phyloP scores from a whole-genome alignment of 345 rosid genomes.

The Bruguiera gymnorhiza region DNA sequence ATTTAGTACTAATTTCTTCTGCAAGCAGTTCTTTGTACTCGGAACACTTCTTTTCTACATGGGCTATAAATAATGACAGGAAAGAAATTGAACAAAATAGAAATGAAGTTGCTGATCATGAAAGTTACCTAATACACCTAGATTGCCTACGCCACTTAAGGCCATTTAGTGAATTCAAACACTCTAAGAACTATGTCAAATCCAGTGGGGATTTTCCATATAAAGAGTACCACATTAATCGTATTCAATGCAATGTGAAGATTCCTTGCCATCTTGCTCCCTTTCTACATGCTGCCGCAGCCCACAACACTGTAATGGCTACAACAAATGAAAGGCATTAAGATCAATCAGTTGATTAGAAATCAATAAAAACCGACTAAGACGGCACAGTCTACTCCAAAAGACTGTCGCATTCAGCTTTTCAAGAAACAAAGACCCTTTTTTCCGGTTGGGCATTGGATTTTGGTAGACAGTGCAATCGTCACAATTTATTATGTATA shows the following conservation, averaged over 20 bases:
- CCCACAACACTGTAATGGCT: constrained; percentile 85
- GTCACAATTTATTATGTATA: constrained; percentile 20
- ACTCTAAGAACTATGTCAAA: constrained; percentile 74
- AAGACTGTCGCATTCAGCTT: background rate
- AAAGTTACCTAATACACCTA: background rate
- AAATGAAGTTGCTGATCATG: background rate
- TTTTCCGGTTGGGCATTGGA: background rate
- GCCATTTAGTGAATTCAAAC: constrained; percentile 84
- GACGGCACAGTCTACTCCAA: no score
- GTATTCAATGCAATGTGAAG: constrained; percentile 79
- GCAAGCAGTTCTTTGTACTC: background rate
- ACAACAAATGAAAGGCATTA: constrained; percentile 13
- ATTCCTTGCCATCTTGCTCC: constrained; percentile 73
- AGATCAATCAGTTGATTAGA: background rate
- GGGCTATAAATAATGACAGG: background rate
- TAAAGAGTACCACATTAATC: constrained; percentile 61
- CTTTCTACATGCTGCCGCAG: constrained; percentile 84
- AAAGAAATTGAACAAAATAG: background rate
- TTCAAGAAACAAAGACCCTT: background rate
- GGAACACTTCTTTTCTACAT: background rate
- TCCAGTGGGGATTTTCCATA: constrained; percentile 86
- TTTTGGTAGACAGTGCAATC: background rate
- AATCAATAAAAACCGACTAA: no score
- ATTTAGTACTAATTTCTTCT: no score
- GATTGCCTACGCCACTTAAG: constrained; percentile 30